phyloP scores from a whole-genome alignment of 129 eudicot species.

The Oenanthe sinensis region DNA sequence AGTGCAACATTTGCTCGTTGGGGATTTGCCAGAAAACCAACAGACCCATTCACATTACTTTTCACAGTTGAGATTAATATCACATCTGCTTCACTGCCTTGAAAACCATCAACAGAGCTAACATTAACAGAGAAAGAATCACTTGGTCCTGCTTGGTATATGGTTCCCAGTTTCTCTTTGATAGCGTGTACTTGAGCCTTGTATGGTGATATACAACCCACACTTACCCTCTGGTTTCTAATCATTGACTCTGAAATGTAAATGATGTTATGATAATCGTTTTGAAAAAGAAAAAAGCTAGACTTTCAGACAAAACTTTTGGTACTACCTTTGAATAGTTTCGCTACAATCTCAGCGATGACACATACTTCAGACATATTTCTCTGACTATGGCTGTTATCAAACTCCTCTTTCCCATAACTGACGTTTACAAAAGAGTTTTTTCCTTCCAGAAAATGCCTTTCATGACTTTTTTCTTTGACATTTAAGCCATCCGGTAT shows the following conservation, averaged over 20 bases:
- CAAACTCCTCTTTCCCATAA: slow-evolving; percentile 20
- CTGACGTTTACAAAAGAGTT: slow-evolving; percentile 24
- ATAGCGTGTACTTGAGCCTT: slow-evolving; percentile 46
- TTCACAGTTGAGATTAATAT: slow-evolving; percentile 67
- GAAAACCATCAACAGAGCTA: slow-evolving; percentile 33
- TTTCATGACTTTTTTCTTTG: slow-evolving; percentile 6
- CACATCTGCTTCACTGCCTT: slow-evolving; percentile 58
- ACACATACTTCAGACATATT: slow-evolving; percentile 25
- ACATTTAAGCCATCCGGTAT: slow-evolving; percentile 22
- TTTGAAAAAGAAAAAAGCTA: not conserved
- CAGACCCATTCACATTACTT: slow-evolving; percentile 42
- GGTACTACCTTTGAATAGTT: slow-evolving; percentile 12
- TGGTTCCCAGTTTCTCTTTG: slow-evolving; percentile 26
- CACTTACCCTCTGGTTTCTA: slow-evolving; percentile 29
- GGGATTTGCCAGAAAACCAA: slow-evolving; percentile 51
- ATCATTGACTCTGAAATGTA: slow-evolving; percentile 30
- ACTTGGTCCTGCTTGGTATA: slow-evolving; percentile 9
- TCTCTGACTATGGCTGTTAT: slow-evolving; percentile 6
- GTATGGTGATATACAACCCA: slow-evolving; percentile 53
- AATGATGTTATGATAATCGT: not conserved
- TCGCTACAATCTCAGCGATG: slow-evolving; percentile 15
- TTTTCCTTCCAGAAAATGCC: slow-evolving; percentile 5
- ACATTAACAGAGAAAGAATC: slow-evolving; percentile 31
- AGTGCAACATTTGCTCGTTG: slow-evolving; percentile 67
- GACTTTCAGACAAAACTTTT: not conserved